Evolutionary conservation across 1,284 basidiomycete genomes (phyloP).

Genomic region (Ceratorhiza oryzae-sativae): DNA sequence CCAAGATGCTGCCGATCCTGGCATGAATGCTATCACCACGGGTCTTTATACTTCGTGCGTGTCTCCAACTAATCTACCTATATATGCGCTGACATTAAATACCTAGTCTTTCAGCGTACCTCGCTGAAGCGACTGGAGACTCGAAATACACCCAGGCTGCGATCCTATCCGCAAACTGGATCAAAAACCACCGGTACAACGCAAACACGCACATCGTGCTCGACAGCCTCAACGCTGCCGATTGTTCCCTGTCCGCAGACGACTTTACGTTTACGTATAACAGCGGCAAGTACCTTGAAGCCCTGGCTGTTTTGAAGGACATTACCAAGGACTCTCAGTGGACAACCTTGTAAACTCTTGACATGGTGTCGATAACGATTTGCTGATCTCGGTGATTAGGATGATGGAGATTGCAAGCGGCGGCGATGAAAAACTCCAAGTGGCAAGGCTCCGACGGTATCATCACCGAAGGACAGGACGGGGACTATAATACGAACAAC

Average conservation of each 20-base stretch:
- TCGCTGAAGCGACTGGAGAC: slow-evolving; percentile 57
- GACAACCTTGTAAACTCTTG: slow-evolving; percentile 1
- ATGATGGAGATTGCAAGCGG: slow-evolving; percentile 53
- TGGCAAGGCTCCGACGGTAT: slow-evolving; percentile 60
- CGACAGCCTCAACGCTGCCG: slow-evolving; percentile 57
- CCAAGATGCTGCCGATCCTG: slow-evolving; percentile 40
- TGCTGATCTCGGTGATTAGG: slow-evolving; percentile 46
- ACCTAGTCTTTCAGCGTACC: slow-evolving; percentile 55
- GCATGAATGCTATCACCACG: slow-evolving; percentile 44
- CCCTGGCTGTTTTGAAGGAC: slow-evolving; percentile 55
- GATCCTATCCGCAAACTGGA: slow-evolving; percentile 57
- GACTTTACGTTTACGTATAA: slow-evolving; percentile 59
- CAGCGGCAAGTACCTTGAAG: slow-evolving; percentile 61
- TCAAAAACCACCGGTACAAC: slow-evolving; percentile 57
- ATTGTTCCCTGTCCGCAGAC: slow-evolving; percentile 51
- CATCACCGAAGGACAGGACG: slow-evolving; percentile 56
- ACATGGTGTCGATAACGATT: not conserved
- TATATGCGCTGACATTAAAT: not conserved
- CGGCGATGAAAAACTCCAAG: slow-evolving; percentile 53
- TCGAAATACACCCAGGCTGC: slow-evolving; percentile 58
- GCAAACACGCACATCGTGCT: slow-evolving; percentile 53
- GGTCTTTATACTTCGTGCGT: slow-evolving; percentile 46
- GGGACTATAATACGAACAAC: slow-evolving; percentile 52
- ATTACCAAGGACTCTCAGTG: slow-evolving; percentile 52
- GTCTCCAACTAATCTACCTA: not conserved